Conservation (phyloP, 495 filamentous ascomycete genomes). For the Coniosporium apollinis region DNA sequence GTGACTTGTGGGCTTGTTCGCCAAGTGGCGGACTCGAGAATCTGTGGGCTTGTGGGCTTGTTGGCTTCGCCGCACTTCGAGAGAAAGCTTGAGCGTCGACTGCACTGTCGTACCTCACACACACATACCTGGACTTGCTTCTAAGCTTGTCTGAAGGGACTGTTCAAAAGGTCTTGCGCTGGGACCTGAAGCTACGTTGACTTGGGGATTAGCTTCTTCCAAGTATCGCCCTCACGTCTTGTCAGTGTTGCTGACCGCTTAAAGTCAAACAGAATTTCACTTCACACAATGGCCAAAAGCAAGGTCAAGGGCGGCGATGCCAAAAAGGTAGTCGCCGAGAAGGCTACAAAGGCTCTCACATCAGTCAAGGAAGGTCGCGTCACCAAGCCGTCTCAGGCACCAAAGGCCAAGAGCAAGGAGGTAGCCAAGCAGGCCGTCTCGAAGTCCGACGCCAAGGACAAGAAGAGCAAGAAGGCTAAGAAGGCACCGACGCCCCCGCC, state of each 20-base stretch:
- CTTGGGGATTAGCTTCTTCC: too few relatives aligned
- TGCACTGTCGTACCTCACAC: too few relatives aligned
- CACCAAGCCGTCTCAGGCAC: conserved; percentile 24
- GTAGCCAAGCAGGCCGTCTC: conserved; percentile 24
- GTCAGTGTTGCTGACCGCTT: too few relatives aligned
- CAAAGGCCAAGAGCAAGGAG: conserved; percentile 26
- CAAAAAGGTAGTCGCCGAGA: conserved; percentile 31
- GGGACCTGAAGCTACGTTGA: too few relatives aligned
- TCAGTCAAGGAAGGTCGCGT: conserved; percentile 31
- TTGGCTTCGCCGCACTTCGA: conserved; percentile 2
- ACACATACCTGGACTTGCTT: too few relatives aligned
- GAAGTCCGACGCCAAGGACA: conserved; percentile 17
- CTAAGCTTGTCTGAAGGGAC: too few relatives aligned
- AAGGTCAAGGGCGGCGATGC: conserved; percentile 35
- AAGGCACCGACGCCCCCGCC: conserved; percentile 27
- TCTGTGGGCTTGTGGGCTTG: conserved; percentile 12
- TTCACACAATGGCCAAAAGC: conserved; percentile 10
- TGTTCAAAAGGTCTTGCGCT: too few relatives aligned
- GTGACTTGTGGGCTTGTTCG: not conserved
- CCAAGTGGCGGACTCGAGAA: conserved; percentile 1
- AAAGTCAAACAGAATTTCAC: too few relatives aligned
- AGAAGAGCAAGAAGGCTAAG: conserved; percentile 27
- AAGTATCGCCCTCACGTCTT: too few relatives aligned
- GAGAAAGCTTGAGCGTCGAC: too few relatives aligned
- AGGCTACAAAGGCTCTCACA: conserved; percentile 29